Evolutionary conservation across 139 green algal genomes (phyloP).

Genomic region (Volvox africanus): DNA sequence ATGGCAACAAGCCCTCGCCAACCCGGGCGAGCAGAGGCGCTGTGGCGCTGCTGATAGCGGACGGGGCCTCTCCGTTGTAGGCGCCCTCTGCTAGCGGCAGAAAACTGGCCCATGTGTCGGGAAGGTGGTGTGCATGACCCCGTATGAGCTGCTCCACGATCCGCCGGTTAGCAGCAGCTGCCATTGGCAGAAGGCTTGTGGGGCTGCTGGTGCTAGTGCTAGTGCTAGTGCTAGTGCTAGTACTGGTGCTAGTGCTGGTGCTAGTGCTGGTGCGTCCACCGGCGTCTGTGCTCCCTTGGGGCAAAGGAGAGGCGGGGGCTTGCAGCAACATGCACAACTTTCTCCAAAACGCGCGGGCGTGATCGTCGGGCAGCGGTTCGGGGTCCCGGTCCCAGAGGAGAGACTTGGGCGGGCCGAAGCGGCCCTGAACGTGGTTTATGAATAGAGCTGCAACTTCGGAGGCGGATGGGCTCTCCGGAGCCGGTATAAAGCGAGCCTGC

Average conservation of each 20-base stretch:
- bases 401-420: background rate
- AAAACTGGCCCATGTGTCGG: background rate
- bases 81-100: background rate
- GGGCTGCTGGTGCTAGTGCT: background rate
- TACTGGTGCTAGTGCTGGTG: background rate
- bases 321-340: background rate
- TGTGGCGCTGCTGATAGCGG: background rate
- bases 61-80: background rate
- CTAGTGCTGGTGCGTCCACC: background rate
- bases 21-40: background rate
- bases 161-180: background rate
- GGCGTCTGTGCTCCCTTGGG: background rate
- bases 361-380: background rate
- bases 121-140: background rate
- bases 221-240: background rate
- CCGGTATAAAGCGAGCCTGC: background rate
- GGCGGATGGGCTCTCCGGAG: background rate
- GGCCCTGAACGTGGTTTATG: background rate
- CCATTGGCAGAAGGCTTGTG: too few relatives aligned
- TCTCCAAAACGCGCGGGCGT: background rate
- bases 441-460: background rate
- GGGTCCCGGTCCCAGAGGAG: background rate
- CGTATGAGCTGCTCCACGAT: slow-evolving; percentile 3
- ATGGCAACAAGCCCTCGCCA: background rate
- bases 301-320: background rate